Base-by-base conservation (phyloP, 306 rosid species). In the Trifolium repens region DNA sequence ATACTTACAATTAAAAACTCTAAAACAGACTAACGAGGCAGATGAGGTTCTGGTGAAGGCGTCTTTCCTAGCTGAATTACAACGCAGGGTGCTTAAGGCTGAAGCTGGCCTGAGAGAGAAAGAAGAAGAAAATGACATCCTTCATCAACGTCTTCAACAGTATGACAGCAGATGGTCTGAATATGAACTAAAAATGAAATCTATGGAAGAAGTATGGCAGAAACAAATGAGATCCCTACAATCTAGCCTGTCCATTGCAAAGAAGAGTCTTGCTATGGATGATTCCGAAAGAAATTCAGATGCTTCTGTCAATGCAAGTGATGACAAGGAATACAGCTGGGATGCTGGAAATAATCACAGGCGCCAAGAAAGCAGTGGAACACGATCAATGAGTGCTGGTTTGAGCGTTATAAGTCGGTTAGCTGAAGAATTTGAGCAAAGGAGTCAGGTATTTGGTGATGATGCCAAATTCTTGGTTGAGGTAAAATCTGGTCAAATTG, bases 161-260 rank as follows among this genome's bases (percentile, higher is more conserved):
- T 92, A 92, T 5, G 98, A 94, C 59, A 94, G 78, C 82, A 94
- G 99, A 67, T 94, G 99, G 99, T 92, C 98, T 2, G 99, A 94
- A 69, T 94, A 94, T 71, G 99, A 94, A 83, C 73, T 89, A 65
- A 94, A 94, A 78, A 94, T 94, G 99, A 94, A 90, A 72, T 94
- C 99, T 80, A 94, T 94, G 99, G 99, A 94, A 86, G 98, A 94
- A 88, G 98, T 94, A 57, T 94, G 99, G 99, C 99, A 94, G 85
- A 92, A 89, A 40, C 99, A 94, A 82, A 94, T 94, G 99, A 94
- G 99, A 80, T 94, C 99, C 80, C 82, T 94, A 32, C 98, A 94
- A 35, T 94, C 99, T 64, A 94, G 99, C 84, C 99, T 94, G 67
- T 94, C 99, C 49, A 94, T 94, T 80, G 99, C 99, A 27, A 94